Percentiles rank a stretch among this genome's conserved stretches.
phyloP scores from a whole-genome alignment of 1,284 basidiomycete species.

The Moesziomyces antarcticus region DNA sequence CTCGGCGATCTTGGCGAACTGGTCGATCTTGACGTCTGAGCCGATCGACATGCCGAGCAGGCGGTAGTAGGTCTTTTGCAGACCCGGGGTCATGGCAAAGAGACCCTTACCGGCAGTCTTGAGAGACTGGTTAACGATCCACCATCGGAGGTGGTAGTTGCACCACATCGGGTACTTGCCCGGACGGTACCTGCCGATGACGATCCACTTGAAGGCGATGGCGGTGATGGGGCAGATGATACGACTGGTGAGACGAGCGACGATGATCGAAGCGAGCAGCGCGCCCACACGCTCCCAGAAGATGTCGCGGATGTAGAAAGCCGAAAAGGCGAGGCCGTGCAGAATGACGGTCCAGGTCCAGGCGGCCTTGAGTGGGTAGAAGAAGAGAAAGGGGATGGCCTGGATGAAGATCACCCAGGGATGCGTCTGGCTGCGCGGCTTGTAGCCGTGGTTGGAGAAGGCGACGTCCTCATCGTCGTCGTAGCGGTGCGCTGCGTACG shows the following conservation, averaged over 20 bases:
- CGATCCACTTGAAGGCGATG: conserved; percentile 68
- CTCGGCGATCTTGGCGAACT: conserved; percentile 62
- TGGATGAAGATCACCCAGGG: conserved; percentile 65
- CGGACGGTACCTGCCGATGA: conserved; percentile 66
- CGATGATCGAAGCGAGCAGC: conserved; percentile 62
- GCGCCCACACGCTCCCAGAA: conserved; percentile 67
- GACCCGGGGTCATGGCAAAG: conserved; percentile 61
- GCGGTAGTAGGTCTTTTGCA: conserved; percentile 65
- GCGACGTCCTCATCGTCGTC: conserved; percentile 62
- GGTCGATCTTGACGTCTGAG: conserved; percentile 63
- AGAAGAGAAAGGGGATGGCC: conserved; percentile 64
- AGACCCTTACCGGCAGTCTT: conserved; percentile 65
- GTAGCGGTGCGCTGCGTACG: conserved; percentile 63
- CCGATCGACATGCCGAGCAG: conserved; percentile 67
- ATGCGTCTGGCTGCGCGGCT: conserved; percentile 64
- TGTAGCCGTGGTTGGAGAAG: conserved; percentile 64
- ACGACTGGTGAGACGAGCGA: conserved; percentile 65
- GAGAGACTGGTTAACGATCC: conserved; percentile 68
- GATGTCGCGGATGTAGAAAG: conserved; percentile 66
- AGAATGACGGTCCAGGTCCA: conserved; percentile 68
- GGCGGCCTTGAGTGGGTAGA: conserved; percentile 67
- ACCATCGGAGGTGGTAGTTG: conserved; percentile 68
- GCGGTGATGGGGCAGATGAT: conserved; percentile 67
- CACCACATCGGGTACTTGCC: conserved; percentile 68
- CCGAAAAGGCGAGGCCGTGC: conserved; percentile 67